Evolutionary conservation across 768 basidiomycete species (phyloP).

Genomic region (Suillus plorans): DNA sequence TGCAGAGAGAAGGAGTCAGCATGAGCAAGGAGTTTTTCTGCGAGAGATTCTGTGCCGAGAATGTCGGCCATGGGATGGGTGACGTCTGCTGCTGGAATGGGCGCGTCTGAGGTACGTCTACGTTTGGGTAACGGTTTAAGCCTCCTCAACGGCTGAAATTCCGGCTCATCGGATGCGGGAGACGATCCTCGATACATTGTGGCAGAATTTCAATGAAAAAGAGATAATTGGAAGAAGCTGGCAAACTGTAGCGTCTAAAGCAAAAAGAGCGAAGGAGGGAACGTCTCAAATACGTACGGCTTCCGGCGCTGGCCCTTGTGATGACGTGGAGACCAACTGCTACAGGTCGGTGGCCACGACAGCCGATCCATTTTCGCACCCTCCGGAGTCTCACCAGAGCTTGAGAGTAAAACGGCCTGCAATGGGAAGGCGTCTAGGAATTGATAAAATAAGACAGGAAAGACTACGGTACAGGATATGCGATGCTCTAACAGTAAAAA

Average conservation of each 20-base stretch:
- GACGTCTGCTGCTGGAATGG: slow-evolving; percentile 24
- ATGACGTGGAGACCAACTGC: slow-evolving; percentile 27
- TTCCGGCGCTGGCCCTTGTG: slow-evolving; percentile 12
- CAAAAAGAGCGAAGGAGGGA: slow-evolving; percentile 22
- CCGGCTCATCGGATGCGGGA: slow-evolving; percentile 64
- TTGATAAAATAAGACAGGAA: slow-evolving; percentile 26
- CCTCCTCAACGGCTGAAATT: slow-evolving; percentile 59
- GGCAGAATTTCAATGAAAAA: slow-evolving; percentile 7
- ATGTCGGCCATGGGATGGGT: slow-evolving; percentile 32
- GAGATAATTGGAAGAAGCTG: slow-evolving; percentile 14
- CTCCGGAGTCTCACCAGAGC: neutral
- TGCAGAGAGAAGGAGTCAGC: slow-evolving; percentile 59
- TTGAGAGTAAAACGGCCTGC: slow-evolving; percentile 10
- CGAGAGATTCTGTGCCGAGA: slow-evolving; percentile 45
- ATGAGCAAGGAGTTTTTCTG: slow-evolving; percentile 59
- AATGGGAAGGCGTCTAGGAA: slow-evolving; percentile 11
- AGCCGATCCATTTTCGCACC: slow-evolving; percentile 14
- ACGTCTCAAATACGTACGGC: slow-evolving; percentile 8
- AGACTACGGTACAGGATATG: slow-evolving; percentile 47
- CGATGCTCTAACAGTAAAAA: slow-evolving; percentile 65
- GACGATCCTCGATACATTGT: slow-evolving; percentile 56
- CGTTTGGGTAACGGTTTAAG: slow-evolving; percentile 82
- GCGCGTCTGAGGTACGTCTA: slow-evolving; percentile 50
- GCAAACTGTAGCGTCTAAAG: slow-evolving; percentile 14
- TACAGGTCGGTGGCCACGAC: neutral